Evolutionary conservation across 2,329 filamentous ascomycete genomes (phyloP).

Genomic region (Cylindrodendrum hubeiense): DNA sequence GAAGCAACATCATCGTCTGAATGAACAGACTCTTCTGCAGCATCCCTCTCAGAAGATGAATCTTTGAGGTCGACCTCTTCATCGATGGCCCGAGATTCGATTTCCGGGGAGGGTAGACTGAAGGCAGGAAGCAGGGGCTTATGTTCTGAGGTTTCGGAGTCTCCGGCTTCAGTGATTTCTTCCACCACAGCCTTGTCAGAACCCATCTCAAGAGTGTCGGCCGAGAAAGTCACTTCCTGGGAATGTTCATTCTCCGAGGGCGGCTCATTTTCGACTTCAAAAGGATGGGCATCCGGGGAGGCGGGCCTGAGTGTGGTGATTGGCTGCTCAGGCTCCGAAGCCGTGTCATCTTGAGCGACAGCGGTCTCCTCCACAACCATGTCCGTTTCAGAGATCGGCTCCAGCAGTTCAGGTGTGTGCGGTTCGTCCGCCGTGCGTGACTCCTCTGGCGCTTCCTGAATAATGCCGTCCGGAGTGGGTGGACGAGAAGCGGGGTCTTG

Average conservation of each 20-base stretch:
- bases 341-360: background rate
- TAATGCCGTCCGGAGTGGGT: background rate
- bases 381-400: background rate
- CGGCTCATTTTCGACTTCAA: background rate
- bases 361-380: constrained; percentile 5
- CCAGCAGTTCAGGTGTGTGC: background rate
- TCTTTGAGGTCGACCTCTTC: background rate
- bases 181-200: background rate
- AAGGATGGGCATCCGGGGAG: background rate
- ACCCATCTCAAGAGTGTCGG: too few relatives aligned
- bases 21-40: background rate
- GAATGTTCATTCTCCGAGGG: background rate
- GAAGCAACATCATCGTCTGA: background rate
- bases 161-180: background rate
- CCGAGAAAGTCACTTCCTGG: background rate
- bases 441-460: background rate
- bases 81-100: background rate
- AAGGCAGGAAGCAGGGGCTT: background rate
- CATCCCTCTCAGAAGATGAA: background rate
- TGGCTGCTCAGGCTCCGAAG: background rate
- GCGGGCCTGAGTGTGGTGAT: background rate
- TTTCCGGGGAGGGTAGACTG: constrained; percentile 16
- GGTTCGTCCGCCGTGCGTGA: background rate
- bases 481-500: background rate
- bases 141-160: background rate